Evolutionary conservation across 768 basidiomycete genomes (phyloP).

Genomic region (Arthromyces matolae): DNA sequence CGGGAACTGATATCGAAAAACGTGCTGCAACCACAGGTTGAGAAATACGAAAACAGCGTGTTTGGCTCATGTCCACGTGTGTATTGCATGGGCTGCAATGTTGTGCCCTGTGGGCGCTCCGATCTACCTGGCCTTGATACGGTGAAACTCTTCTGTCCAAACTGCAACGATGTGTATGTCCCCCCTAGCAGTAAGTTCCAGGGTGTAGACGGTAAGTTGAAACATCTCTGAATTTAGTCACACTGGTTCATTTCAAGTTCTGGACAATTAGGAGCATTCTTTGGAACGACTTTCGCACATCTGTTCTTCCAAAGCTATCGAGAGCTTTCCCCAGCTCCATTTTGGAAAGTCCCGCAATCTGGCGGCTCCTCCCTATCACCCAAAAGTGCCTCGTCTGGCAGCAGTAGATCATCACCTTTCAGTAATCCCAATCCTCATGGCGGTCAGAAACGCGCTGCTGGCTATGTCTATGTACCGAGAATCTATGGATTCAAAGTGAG

Average conservation of each 20-base stretch:
- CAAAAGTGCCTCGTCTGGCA: slow-evolving; percentile 45
- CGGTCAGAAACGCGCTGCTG: slow-evolving; percentile 84
- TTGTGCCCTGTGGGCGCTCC: slow-evolving; percentile 92
- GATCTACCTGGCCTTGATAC: slow-evolving; percentile 96
- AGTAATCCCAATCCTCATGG: slow-evolving; percentile 87
- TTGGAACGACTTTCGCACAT: slow-evolving; percentile 98
- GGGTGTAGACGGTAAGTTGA: slow-evolving; percentile 82
- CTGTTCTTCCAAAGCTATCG: slow-evolving; percentile 98
- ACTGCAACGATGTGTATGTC: slow-evolving; percentile 94
- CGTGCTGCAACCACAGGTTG: slow-evolving; percentile 59
- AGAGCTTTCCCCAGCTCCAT: slow-evolving; percentile 90
- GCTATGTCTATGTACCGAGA: slow-evolving; percentile 83
- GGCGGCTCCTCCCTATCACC: slow-evolving; percentile 60
- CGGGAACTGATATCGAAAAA: slow-evolving; percentile 12
- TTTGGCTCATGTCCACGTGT: slow-evolving; percentile 97
- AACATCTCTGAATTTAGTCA: neutral
- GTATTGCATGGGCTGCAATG: slow-evolving; percentile 83
- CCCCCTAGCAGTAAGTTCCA: slow-evolving; percentile 95
- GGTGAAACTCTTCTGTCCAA: slow-evolving; percentile 96
- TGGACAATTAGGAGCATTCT: slow-evolving; percentile 88
- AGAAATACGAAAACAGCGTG: slow-evolving; percentile 89
- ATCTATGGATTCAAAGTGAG: slow-evolving; percentile 99
- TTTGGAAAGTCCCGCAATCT: slow-evolving; percentile 69
- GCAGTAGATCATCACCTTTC: slow-evolving; percentile 54
- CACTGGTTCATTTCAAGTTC: slow-evolving; percentile 5